A percentile compares a stretch with the other conserved stretches of the same genome.
Conservation (phyloP, 345 rosid genomes). For the Euphorbia tirucalli region DNA sequence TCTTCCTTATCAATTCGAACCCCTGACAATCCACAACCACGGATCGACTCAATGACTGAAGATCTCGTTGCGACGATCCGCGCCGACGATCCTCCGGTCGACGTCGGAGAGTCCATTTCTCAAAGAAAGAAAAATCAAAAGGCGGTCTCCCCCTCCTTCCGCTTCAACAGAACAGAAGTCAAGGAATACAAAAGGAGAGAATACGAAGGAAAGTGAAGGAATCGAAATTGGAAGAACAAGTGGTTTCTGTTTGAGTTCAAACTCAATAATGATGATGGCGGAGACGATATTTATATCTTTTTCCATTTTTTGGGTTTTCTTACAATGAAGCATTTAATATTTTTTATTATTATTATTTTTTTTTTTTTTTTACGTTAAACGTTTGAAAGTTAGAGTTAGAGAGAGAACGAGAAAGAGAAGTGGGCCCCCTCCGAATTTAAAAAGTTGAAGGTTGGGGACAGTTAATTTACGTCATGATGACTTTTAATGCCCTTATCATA, state of each 20-base stretch:
- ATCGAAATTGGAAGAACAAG: not conserved
- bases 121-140: no score
- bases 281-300: not conserved
- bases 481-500: no score
- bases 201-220: not conserved
- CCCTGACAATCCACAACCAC: slow-evolving; percentile 59
- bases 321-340: no score
- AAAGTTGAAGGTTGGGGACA: no score
- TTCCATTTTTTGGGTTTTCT: no score
- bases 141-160: not conserved
- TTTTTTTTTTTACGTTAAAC: no score
- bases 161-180: not conserved
- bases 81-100: slow-evolving; percentile 42
- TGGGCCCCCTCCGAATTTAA: no score
- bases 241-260: not conserved
- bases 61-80: slow-evolving; percentile 52
- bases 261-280: not conserved
- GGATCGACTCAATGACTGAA: slow-evolving; percentile 61
- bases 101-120: slow-evolving; percentile 50
- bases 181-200: not conserved
- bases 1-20: slow-evolving; percentile 68
- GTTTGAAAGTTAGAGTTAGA: no score
- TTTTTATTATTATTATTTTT: no score
- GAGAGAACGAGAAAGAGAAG: not conserved
- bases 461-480: no score